Evolutionary conservation across 176 grass and related monocot species (phyloP), one percentile per base, ranked within the genome.

Genomic region (Triticum urartu): DNA sequence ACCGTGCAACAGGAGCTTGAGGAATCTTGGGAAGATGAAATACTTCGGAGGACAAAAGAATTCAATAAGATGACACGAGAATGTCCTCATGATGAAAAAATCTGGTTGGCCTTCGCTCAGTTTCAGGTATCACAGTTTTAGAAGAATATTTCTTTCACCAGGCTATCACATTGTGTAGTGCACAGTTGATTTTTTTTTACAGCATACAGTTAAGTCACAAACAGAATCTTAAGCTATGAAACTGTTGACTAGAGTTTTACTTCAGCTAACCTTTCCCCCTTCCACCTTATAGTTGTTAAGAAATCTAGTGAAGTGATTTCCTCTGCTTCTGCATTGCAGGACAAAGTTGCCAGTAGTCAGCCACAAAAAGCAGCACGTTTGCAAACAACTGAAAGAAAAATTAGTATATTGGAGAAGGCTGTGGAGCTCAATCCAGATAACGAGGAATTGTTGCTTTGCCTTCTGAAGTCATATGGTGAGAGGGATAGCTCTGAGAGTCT

Each of bases 21-120:
- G 84, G 96, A 95, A 83, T 98, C 96, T 42, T 98, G 96, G 96
- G 93, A 95, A 86, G 96, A 98, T 88, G 96, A 98, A 91, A 62
- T 98, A 83, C 91, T 98, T 86, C 76, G 77, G 24, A 91, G 74
- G 89, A 98, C 96, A 78, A 89, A 68, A 78, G 96, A 98, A 73
- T 95, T 98, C 75, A 98, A 98, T 81, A 98, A 86, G 86, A 92
- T 87, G 88, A 91, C 96, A 85, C 88, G 96, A 38, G 96, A 98
- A 79, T 79, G 5, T 73, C 96, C 96, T 38, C 81, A 95, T 9
- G 90, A 98, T 89, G 96, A 92, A 84, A 95, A 98, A 84, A 63
- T 92, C 62, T 98, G 96, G 96, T 59, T 98, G 82, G 89, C 89
- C 35, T 95, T 98, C 72, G 91, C 93, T 77, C 86, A 94, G 61